These are phyloP conservation scores for Epichloe baconii DNA, from an alignment of 2,329 filamentous ascomycete genomes.

Conservation along the genomic window DNA sequence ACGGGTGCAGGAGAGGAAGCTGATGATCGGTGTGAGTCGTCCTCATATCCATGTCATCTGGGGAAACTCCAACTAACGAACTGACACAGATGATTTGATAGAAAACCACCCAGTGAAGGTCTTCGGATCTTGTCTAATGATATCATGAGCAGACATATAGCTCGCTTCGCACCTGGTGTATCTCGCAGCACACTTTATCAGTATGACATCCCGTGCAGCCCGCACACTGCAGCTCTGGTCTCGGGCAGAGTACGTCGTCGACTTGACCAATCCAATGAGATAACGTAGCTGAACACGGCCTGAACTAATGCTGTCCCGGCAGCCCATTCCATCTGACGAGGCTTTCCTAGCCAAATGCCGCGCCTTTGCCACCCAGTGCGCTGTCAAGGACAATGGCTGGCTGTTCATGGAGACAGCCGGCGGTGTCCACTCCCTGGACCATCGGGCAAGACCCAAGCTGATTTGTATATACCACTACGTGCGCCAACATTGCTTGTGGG, in stretches of 20 bases:
- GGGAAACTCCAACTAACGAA: background rate
- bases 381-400: constrained; percentile 34
- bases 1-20: constrained; percentile 58
- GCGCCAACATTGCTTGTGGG: constrained; percentile 62
- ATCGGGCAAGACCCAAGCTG: constrained; percentile 63
- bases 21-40: constrained; percentile 48
- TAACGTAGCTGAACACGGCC: background rate
- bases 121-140: background rate
- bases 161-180: constrained; percentile 40
- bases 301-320: background rate
- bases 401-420: constrained; percentile 71
- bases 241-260: constrained; percentile 27
- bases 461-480: constrained; percentile 63
- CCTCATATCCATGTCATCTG: background rate
- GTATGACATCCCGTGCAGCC: constrained; percentile 62
- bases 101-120: background rate
- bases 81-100: background rate
- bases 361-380: constrained; percentile 29
- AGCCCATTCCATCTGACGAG: constrained; percentile 38
- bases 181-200: constrained; percentile 48
- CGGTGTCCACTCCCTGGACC: constrained; percentile 66
- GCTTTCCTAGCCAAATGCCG: constrained; percentile 30
- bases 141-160: constrained; percentile 41
- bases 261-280: background rate
- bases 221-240: constrained; percentile 54